phyloP scores from a whole-genome alignment of 306 rosid species.

The Gleditsia sinensis region DNA sequence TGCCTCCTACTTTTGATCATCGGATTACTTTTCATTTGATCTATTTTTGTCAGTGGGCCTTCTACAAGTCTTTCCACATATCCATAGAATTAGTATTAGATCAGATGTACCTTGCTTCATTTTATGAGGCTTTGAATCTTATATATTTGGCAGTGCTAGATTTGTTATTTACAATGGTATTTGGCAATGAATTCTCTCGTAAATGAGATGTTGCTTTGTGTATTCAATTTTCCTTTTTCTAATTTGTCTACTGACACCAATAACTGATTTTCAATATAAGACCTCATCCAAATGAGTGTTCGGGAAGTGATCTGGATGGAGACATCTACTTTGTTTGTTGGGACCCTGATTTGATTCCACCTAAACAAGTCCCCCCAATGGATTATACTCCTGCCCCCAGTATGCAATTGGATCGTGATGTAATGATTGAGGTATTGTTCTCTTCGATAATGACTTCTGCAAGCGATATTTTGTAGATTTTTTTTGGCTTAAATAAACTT shows the following conservation, averaged over 20 bases:
- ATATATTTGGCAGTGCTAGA: not conserved
- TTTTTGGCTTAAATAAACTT: too few species aligned
- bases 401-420: slow-evolving; percentile 49
- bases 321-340: slow-evolving; percentile 77
- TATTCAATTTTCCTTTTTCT: not conserved
- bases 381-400: slow-evolving; percentile 62
- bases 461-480: not conserved
- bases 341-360: slow-evolving; percentile 72
- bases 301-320: slow-evolving; percentile 90
- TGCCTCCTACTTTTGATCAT: too few species aligned
- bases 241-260: slow-evolving; percentile 18
- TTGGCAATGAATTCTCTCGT: not conserved
- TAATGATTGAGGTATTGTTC: slow-evolving; percentile 65
- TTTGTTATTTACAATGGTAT: slow-evolving; percentile 5
- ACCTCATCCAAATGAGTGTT: slow-evolving; percentile 91
- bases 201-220: not conserved
- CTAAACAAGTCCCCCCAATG: slow-evolving; percentile 47
- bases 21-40: too few species aligned
- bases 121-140: not conserved
- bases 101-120: not conserved
- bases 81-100: not conserved
- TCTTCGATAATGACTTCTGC: not conserved
- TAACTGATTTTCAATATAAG: slow-evolving; percentile 40
- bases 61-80: too few species aligned
- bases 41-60: too few species aligned